phyloP scores from a whole-genome alignment of 176 grass and related monocot species.

The Poa pratensis region DNA sequence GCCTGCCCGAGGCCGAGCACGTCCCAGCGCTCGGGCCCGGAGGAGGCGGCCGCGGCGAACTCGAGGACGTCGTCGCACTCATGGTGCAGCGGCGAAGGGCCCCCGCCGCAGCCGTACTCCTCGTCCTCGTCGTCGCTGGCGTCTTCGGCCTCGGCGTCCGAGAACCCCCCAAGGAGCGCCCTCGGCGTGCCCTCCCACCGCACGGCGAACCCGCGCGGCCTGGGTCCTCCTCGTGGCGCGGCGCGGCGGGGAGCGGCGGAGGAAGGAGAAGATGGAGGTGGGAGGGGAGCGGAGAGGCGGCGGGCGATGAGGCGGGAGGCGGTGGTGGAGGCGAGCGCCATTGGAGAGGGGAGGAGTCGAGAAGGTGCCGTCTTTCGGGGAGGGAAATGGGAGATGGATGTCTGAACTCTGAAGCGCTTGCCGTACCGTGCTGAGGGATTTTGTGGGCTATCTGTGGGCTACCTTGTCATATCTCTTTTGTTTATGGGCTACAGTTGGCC shows the following conservation, averaged over 20 bases:
- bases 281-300: slow-evolving; percentile 19
- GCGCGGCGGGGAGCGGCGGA: slow-evolving; percentile 6
- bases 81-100: not conserved
- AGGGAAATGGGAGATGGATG: not conserved
- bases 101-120: slow-evolving; percentile 38
- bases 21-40: slow-evolving; percentile 74
- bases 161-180: slow-evolving; percentile 37
- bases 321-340: slow-evolving; percentile 52
- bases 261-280: slow-evolving; percentile 12
- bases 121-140: slow-evolving; percentile 61
- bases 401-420: no score
- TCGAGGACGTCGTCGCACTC: slow-evolving; percentile 41
- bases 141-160: slow-evolving; percentile 28
- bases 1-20: slow-evolving; percentile 91
- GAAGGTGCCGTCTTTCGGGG: slow-evolving; percentile 6
- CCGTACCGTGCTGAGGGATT: not conserved
- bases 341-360: slow-evolving; percentile 19
- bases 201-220: slow-evolving; percentile 15
- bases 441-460: not conserved
- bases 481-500: not conserved
- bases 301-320: slow-evolving; percentile 20
- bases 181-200: slow-evolving; percentile 15
- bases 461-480: not conserved
- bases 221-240: not conserved
- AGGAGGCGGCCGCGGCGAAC: slow-evolving; percentile 27